Percentiles rank a stretch among this genome's conserved stretches.
Evolutionary conservation across 31 red algal species (phyloP).

Genomic region (Bonnemaisonia californica): DNA sequence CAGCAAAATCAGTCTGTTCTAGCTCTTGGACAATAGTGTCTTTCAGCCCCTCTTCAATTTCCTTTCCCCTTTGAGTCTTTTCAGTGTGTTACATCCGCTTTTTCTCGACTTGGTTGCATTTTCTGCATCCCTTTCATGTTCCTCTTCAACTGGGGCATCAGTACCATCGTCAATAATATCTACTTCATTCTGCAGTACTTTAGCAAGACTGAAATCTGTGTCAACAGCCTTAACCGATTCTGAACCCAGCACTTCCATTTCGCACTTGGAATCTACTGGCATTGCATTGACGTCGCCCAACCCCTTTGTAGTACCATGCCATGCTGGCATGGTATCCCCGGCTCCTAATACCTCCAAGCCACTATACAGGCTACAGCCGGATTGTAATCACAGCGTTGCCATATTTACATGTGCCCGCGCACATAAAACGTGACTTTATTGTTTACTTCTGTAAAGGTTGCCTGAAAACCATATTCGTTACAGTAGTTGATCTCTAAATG

Average conservation of each 20-base stretch:
- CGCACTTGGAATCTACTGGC: not conserved
- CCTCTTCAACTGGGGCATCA: constrained; percentile 15
- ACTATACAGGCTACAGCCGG: no score
- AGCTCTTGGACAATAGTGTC: constrained; percentile 11
- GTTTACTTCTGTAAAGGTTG: no score
- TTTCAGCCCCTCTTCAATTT: constrained; percentile 21
- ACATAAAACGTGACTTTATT: no score
- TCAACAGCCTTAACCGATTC: not conserved
- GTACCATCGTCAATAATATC: constrained; percentile 34
- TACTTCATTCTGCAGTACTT: constrained; percentile 15
- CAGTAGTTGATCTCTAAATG: no score
- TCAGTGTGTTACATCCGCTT: constrained; percentile 2
- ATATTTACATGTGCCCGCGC: no score
- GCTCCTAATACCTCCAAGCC: no score
- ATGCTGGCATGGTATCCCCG: no score
- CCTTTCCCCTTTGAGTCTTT: constrained; percentile 19
- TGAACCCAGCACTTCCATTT: constrained; percentile 11
- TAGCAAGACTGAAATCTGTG: not conserved
- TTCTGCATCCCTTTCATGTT: constrained; percentile 42
- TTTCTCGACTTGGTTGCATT: not conserved
- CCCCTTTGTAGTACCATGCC: constrained; percentile 16
- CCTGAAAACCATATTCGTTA: no score
- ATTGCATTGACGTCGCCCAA: constrained; percentile 5
- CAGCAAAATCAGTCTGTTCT: constrained; percentile 59
- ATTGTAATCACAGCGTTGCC: no score